Evolutionary conservation across 495 filamentous ascomycete genomes (phyloP).

Genomic region (Penicillium macrosclerotiorum): DNA sequence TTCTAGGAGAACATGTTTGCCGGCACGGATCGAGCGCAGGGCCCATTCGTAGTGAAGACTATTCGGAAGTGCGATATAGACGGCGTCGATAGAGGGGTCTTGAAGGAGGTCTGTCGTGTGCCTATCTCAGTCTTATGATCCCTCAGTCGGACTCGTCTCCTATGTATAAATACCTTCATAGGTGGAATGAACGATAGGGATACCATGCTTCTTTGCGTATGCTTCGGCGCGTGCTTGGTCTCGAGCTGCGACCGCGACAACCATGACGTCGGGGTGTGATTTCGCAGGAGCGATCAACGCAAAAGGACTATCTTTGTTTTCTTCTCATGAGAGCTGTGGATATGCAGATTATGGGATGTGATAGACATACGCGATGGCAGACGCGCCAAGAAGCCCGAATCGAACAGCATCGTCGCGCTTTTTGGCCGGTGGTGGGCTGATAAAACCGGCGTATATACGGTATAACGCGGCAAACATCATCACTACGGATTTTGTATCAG

Average conservation of each 20-base stretch:
- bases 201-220: slow-evolving; percentile 57
- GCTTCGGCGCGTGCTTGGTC: slow-evolving; percentile 48
- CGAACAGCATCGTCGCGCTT: slow-evolving; percentile 31
- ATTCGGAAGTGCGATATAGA: slow-evolving; percentile 54
- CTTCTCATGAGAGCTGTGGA: neutral
- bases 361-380: slow-evolving; percentile 27
- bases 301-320: slow-evolving; percentile 35
- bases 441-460: no score
- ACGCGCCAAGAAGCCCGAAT: slow-evolving; percentile 32
- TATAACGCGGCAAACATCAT: no score
- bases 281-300: slow-evolving; percentile 56
- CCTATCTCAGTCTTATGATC: no score
- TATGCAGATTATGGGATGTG: neutral
- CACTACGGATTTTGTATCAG: no score
- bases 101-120: slow-evolving; percentile 37
- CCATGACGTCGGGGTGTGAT: slow-evolving; percentile 56
- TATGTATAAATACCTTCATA: slow-evolving; percentile 38
- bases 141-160: neutral
- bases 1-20: slow-evolving; percentile 50
- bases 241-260: slow-evolving; percentile 59
- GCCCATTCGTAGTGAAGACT: slow-evolving; percentile 47
- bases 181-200: slow-evolving; percentile 49
- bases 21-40: slow-evolving; percentile 33
- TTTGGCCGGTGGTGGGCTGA: no score
- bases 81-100: slow-evolving; percentile 38